A percentile compares a stretch with the other conserved stretches of the same genome.
phyloP scores from a whole-genome alignment of 164 flowering plant species.

The Echeveria elegans region DNA sequence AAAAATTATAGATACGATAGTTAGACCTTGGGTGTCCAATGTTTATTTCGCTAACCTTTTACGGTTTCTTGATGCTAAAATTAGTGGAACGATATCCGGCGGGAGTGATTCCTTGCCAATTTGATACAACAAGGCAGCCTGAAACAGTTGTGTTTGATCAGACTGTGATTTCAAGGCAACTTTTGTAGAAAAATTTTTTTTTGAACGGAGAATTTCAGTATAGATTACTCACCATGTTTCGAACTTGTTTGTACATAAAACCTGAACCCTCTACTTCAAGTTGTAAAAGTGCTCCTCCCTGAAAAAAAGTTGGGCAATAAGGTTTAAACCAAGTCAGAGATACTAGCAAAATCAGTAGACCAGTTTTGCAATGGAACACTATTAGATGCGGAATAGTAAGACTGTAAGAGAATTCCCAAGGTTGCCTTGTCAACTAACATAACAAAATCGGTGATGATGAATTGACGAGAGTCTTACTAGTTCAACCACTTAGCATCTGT shows the following conservation, averaged over 20 bases:
- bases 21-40: too few species aligned
- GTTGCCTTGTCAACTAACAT: too few species aligned
- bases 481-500: constrained; percentile 64
- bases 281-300: constrained; percentile 66
- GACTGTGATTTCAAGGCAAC: too few species aligned
- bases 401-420: too few species aligned
- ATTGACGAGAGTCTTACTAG: constrained; percentile 45
- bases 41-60: constrained; percentile 81
- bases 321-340: background rate
- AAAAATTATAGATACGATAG: too few species aligned
- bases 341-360: background rate
- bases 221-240: constrained; percentile 66
- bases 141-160: too few species aligned
- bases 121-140: constrained; percentile 80
- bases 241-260: constrained; percentile 81
- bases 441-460: background rate
- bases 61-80: constrained; percentile 59
- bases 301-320: constrained; percentile 17
- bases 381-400: background rate
- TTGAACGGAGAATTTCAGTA: too few species aligned
- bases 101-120: constrained; percentile 82
- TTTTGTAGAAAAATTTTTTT: too few species aligned
- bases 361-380: background rate
- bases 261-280: constrained; percentile 95
- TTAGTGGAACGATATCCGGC: constrained; percentile 62